Evolutionary conservation across 2,329 filamentous ascomycete species (phyloP), one percentile per base, ranked within the genome.

Genomic region (Ophiostoma tasmaniense): DNA sequence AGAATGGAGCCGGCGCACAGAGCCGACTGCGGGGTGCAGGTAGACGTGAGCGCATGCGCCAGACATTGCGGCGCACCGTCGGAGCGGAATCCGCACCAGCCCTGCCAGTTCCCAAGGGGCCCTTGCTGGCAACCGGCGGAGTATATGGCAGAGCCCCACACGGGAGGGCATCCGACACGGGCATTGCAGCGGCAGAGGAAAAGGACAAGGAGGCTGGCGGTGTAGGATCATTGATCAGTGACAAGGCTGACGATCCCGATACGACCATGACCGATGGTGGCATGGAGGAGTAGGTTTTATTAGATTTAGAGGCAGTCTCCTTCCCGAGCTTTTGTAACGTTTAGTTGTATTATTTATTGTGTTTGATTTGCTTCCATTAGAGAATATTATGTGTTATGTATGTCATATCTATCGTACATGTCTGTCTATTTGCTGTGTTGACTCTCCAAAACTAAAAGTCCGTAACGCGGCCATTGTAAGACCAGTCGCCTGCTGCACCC

Each of bases 381-480:
- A 45, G 7, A 20, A 45, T 45, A 45, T 45, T 45, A 45, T 45
- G 42, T 45, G 37, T 39, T 39, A 45, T 42, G 5, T 13, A 42
- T 45, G 42, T 39, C 10, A 39, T 39, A 45, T n/a, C 20, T 45
- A 45, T 45, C 42, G 42, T 45, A 45, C 42, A 45, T 45, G 42
- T 45, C 17, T 45, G n/a, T n/a, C 3, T 55, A 22, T 25, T 11
- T 8, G 50, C 22, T 22, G 3, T 55, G 13, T 17, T 28, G n/a
- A 22, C 45, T 52, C 20, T 52, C 22, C 50, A 13, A 55, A 25
- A 11, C 50, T 69, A 74, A 69, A 99, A 99, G 79, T 99, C 95
- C 30, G 94, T 98, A 68, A 96, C 93, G 72, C 94, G 83, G 64
- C 95, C 95, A 78, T 97, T 97, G 79, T 91, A 99, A 78, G 92